A percentile compares a stretch with the other conserved stretches of the same genome.
These are phyloP conservation scores for Blastobotrys americana DNA, from an alignment of 805 yeast genomes.

Conservation along the genomic window DNA sequence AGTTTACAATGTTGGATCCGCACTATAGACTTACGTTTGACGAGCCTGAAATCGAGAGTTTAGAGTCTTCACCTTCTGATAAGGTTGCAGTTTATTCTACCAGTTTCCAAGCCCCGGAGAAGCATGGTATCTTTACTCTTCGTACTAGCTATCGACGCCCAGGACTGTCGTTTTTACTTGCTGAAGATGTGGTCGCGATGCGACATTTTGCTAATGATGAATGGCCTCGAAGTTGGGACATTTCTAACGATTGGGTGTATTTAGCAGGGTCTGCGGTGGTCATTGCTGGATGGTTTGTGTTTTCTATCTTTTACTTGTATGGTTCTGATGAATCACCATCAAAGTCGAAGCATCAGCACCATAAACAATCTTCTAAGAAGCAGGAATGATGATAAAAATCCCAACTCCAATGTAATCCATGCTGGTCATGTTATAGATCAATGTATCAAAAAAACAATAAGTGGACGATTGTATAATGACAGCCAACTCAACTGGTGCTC, in stretches of 20 bases:
- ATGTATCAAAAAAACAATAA: too few relatives aligned
- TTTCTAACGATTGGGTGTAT: slow-evolving; percentile 90
- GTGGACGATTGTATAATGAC: too few relatives aligned
- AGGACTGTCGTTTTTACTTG: slow-evolving; percentile 64
- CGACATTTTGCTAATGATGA: slow-evolving; percentile 96
- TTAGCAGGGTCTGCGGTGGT: slow-evolving; percentile 64
- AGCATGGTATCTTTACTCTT: slow-evolving; percentile 93
- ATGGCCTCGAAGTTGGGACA: slow-evolving; percentile 86
- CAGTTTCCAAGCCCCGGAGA: slow-evolving; percentile 77
- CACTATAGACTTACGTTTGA: slow-evolving; percentile 72
- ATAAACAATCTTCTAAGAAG: neutral
- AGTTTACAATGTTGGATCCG: slow-evolving; percentile 88
- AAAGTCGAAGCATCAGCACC: slow-evolving; percentile 4
- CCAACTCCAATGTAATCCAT: too few relatives aligned
- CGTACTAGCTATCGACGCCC: slow-evolving; percentile 67
- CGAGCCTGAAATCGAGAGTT: slow-evolving; percentile 34
- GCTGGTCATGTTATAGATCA: too few relatives aligned
- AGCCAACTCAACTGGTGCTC: neutral
- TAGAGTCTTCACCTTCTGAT: slow-evolving; percentile 24
- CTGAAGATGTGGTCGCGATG: slow-evolving; percentile 66
- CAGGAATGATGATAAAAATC: too few relatives aligned
- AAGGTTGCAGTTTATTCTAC: slow-evolving; percentile 38
- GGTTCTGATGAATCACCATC: slow-evolving; percentile 17
- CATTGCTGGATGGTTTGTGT: slow-evolving; percentile 65
- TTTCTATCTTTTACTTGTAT: slow-evolving; percentile 58